Evolutionary conservation across 768 basidiomycete species (phyloP), one percentile per base, ranked within the genome.

Genomic region (Mrakia gelida): DNA sequence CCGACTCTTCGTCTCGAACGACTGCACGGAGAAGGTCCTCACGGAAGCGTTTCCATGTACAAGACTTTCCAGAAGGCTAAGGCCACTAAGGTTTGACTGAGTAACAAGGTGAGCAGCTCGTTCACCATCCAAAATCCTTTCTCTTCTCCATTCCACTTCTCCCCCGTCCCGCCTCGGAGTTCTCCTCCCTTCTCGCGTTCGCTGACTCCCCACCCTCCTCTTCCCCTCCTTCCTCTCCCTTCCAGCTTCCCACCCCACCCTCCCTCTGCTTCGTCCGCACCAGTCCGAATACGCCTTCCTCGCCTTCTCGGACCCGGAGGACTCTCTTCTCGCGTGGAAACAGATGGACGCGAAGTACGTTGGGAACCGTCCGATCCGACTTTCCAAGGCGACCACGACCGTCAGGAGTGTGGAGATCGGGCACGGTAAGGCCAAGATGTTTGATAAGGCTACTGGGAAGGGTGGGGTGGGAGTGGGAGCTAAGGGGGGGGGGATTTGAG

Each of bases 321-420:
- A 99, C 84, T 98, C 98, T 84, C 84, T 99, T 76, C 95, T 90
- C 83, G 96, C 96, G 26, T 99, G 96, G 96, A 98, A 98, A 84
- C 95, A 98, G 84, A 98, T 97, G 95, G 95, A 98, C 84, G 96
- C 95, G 80, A 98, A 98, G 87, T 99, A 99, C 85, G 95, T 99
- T 71, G 97, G 97, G 62, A 96, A 96, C 82, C 89, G 97, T 73
- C 97, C 97, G n/a, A 90, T 99, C 81, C 93, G 93, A 83, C 88
- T 99, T 79, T 95, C 92, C 86, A 98, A 97, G 84, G 95, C 97
- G 52, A 93, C 95, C 83, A 89, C 89, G 81, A 89, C 90, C 68
- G 89, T 98, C 77, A 88, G 92, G 74, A 92, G 94, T 10, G 95
- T 98, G 52, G 91, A 93, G 82, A 97, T 99, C 80, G 95, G 96